Evolutionary conservation across 495 filamentous ascomycete genomes (phyloP), one percentile per base, ranked within the genome.

Genomic region (Tetracladium marchalianum): DNA sequence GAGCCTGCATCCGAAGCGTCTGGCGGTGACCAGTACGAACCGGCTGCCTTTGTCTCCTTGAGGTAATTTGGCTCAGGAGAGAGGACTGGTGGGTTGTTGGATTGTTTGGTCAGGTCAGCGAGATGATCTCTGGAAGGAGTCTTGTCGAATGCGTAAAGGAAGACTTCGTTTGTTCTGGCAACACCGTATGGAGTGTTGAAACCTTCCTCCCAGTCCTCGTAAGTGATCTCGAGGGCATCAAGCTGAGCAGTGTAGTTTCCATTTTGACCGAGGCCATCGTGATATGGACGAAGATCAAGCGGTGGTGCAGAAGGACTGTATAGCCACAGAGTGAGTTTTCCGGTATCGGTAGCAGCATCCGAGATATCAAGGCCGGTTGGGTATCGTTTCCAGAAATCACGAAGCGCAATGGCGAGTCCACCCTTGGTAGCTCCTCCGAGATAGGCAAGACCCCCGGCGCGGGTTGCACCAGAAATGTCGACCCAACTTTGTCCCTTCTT

Each of bases 201-300:
- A 0, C 64, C 69, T 4, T 55, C 63, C 41, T 74, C 71, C 15
- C 61, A 74, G 41, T 76, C 72, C 35, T 76, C 72, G 44, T 76
- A 76, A 0, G 72, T 76, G n/a, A 74, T 66, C n/a, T 72, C 61
- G 12, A 74, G 62, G 1, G 68, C 72, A 24, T 73, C 68, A 0
- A 71, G 43, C 41, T 76, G 70, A 31, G 72, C 60, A 5, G 56
- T 61, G 35, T 73, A 75, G 0, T 62, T 66, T 41, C 72, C 61
- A 35, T 67, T 38, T 3, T 31, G 18, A 0, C 65, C 66, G 19
- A 76, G 46, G 10, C 69, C 67, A 43, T 74, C 69, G 24, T 76
- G 72, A 50, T 65, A 76, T 1, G 70, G 66, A 11, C 66, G 54
- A 11, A 68, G 55, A 40, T 76, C 71, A 45, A 76, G 53, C 0